phyloP scores from a whole-genome alignment of 1,284 basidiomycete genomes.

The Sanguinoderma infundibulare region DNA sequence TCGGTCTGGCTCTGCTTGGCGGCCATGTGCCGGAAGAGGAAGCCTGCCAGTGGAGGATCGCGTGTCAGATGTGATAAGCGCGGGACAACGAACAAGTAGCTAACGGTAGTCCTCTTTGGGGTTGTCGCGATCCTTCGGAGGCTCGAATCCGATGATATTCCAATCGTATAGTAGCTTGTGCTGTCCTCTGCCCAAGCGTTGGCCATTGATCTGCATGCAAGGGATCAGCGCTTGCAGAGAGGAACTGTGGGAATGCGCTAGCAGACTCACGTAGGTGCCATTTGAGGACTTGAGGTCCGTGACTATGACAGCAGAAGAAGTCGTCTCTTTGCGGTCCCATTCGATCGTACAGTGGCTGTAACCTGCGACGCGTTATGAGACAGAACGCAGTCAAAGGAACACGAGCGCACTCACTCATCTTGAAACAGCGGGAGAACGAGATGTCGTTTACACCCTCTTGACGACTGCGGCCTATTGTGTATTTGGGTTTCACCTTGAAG shows the following conservation, averaged over 20 bases:
- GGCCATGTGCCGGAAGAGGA: slow-evolving; percentile 53
- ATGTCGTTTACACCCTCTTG: slow-evolving; percentile 51
- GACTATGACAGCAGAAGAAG: slow-evolving; percentile 61
- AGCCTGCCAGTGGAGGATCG: slow-evolving; percentile 38
- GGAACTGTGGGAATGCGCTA: no score
- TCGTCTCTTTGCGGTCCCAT: slow-evolving; percentile 64
- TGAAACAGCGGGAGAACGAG: slow-evolving; percentile 32
- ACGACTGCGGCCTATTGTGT: slow-evolving; percentile 57
- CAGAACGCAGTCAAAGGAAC: neutral
- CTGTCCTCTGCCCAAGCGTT: slow-evolving; percentile 58
- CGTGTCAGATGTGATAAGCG: neutral
- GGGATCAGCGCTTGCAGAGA: neutral
- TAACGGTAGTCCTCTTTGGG: slow-evolving; percentile 57
- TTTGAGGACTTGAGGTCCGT: slow-evolving; percentile 76
- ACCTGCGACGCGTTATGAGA: slow-evolving; percentile 44
- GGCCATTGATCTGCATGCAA: slow-evolving; percentile 66
- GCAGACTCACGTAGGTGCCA: slow-evolving; percentile 74
- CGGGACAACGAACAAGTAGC: slow-evolving; percentile 28
- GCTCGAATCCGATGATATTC: slow-evolving; percentile 80
- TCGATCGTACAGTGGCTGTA: slow-evolving; percentile 64
- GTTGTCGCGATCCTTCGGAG: slow-evolving; percentile 33
- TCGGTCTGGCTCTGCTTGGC: slow-evolving; percentile 34
- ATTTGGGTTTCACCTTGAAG: slow-evolving; percentile 49
- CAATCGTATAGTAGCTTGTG: slow-evolving; percentile 71
- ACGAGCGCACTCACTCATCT: slow-evolving; percentile 44